Base-by-base conservation (phyloP, 2,329 filamentous ascomycete species). In the Fusarium palustre region DNA sequence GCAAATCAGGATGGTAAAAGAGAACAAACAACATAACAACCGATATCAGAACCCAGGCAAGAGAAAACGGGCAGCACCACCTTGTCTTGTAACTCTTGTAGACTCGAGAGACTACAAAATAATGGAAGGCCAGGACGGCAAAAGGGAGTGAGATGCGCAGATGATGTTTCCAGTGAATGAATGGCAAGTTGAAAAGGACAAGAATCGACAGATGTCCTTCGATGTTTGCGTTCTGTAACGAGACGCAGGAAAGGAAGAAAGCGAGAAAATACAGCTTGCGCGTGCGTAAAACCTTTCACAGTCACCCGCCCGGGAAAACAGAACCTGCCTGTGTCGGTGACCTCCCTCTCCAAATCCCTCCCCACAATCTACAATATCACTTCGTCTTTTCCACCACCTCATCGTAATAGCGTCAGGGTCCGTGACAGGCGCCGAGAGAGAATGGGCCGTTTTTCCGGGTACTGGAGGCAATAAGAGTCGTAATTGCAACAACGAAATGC, bases 181-280 rank as follows among this genome's bases (percentile, higher is more conserved):
- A 41, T 47, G 56, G 39, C 34, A 42, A 31, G 36, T 16, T 53
- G 47, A 53, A 54, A 46, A 39, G 38, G 41, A 69, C 49, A 55
- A 68, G 49, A 68, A 54, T 55, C 55, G 52, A 49, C 49, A 18
- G 65, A 64, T 52, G n/a, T 30, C 39, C 43, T 53, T 63, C 42
- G 42, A 25, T 53, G 24, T 55, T 64, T 43, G 36, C 33, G 41
- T 57, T 68, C 45, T 24, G 22, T 48, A 59, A 41, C 24, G 38
- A 53, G 34, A 45, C 45, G 53, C 30, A 36, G 43, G 36, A 57
- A 57, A 31, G 43, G 42, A 47, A 60, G 55, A 61, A 34, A 63
- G 54, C 55, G 60, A 67, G 61, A 72, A 69, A 67, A 71, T 70
- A 74, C 67, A 73, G 53, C 63, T 48, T 64, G 58, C 58, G 66